Evolutionary conservation across 1,284 basidiomycete species (phyloP).

Genomic region (Rhodotorula glutinis): DNA sequence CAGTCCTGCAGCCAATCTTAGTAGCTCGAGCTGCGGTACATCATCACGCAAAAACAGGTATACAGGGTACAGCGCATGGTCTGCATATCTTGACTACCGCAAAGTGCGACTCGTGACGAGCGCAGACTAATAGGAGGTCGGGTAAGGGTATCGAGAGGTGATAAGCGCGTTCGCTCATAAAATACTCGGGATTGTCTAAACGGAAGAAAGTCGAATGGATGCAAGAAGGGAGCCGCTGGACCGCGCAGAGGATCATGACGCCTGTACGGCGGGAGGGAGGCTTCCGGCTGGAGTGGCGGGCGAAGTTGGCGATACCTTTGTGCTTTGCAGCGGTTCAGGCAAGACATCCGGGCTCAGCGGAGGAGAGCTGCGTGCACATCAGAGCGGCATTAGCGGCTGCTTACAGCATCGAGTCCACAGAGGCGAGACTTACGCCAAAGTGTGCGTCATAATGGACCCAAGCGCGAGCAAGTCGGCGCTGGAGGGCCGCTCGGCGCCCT

Average conservation of each 20-base stretch:
- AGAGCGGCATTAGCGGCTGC: neutral
- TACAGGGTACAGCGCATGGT: too few relatives aligned
- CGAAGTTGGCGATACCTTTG: neutral
- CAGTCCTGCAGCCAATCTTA: too few relatives aligned
- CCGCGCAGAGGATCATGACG: neutral
- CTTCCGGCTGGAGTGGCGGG: neutral
- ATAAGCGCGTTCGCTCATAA: too few relatives aligned
- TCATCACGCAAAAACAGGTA: too few relatives aligned
- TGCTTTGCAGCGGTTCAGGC: neutral
- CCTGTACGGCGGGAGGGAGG: neutral
- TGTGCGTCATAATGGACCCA: constrained; percentile 17
- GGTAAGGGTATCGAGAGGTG: too few relatives aligned
- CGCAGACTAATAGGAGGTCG: too few relatives aligned
- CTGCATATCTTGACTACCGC: too few relatives aligned
- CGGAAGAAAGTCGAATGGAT: neutral
- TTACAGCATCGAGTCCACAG: too few relatives aligned
- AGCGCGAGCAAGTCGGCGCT: constrained; percentile 19
- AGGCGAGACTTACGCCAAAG: constrained; percentile 7
- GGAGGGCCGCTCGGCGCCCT: constrained; percentile 2
- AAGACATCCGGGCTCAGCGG: constrained; percentile 1
- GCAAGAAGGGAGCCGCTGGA: neutral
- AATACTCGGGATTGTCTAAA: neutral
- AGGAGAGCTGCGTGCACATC: neutral
- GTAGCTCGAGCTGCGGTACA: too few relatives aligned
- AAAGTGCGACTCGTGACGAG: too few relatives aligned